phyloP scores from a whole-genome alignment of 306 rosid genomes.

The Citrullus mucosospermus region DNA sequence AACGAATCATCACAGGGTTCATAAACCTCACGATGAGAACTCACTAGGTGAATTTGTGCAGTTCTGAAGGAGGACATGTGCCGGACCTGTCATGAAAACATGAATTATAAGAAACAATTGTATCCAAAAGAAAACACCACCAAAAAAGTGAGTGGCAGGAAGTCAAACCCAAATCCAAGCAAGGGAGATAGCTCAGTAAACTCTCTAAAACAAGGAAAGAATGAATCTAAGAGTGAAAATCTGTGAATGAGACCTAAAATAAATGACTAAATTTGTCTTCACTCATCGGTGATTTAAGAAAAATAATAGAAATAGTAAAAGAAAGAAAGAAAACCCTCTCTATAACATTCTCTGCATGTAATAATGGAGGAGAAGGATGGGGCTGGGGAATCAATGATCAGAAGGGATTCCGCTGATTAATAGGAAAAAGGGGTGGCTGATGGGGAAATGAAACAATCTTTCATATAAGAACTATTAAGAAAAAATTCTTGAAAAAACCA shows the following conservation, averaged over 20 bases:
- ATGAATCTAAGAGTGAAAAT: neutral
- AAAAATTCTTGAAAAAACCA: neutral
- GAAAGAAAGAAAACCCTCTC: neutral
- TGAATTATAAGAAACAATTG: neutral
- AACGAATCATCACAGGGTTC: conserved; percentile 96
- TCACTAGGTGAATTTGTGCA: conserved; percentile 78
- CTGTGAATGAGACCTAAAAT: neutral
- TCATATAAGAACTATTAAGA: neutral
- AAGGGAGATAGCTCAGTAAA: neutral
- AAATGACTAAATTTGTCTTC: neutral
- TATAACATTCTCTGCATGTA: neutral
- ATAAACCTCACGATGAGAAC: conserved; percentile 83
- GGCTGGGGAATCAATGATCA: neutral
- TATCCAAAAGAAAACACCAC: neutral
- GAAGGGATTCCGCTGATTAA: neutral
- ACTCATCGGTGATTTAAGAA: neutral
- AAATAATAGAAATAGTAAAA: too few species aligned
- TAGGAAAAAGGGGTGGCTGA: neutral
- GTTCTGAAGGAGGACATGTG: conserved; percentile 31
- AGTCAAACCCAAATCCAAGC: neutral
- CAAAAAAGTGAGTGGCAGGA: neutral
- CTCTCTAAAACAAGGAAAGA: neutral
- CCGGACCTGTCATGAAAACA: conserved; percentile 23
- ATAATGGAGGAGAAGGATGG: neutral
- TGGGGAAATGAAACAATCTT: neutral